Evolutionary conservation across 768 basidiomycete genomes (phyloP).

Genomic region (Lentinula detonsa): DNA sequence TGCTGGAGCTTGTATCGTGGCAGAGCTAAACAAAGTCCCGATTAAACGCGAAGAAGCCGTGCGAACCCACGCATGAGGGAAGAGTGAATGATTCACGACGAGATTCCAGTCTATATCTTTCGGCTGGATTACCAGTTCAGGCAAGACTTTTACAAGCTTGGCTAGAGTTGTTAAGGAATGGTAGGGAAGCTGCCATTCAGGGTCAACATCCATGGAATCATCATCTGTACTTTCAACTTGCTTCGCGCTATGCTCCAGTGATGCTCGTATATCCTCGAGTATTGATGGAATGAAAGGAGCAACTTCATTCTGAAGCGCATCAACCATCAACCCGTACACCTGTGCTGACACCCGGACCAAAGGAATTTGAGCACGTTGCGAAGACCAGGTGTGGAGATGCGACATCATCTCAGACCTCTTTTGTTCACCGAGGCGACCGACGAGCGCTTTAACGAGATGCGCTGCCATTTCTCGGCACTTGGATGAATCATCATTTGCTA

Average conservation of each 20-base stretch:
- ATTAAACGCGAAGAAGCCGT: slow-evolving; percentile 72
- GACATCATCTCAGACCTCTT: slow-evolving; percentile 51
- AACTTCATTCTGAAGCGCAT: slow-evolving; percentile 49
- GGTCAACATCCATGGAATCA: slow-evolving; percentile 39
- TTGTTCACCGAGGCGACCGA: slow-evolving; percentile 59
- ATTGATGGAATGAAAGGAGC: slow-evolving; percentile 40
- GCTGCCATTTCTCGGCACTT: slow-evolving; percentile 89
- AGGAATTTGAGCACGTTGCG: slow-evolving; percentile 49
- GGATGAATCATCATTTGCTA: slow-evolving; percentile 91
- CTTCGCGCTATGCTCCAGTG: slow-evolving; percentile 39
- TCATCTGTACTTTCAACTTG: slow-evolving; percentile 36
- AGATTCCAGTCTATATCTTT: slow-evolving; percentile 55
- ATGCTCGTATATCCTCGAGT: slow-evolving; percentile 48
- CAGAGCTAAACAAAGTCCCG: slow-evolving; percentile 58
- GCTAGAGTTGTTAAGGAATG: slow-evolving; percentile 63
- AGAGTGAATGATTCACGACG: slow-evolving; percentile 65
- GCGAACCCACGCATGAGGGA: slow-evolving; percentile 94
- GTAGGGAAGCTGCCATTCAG: slow-evolving; percentile 81
- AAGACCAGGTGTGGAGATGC: slow-evolving; percentile 78
- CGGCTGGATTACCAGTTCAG: slow-evolving; percentile 38
- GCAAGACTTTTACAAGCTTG: slow-evolving; percentile 57
- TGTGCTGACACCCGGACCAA: slow-evolving; percentile 74
- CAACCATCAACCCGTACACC: slow-evolving; percentile 77
- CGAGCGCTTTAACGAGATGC: slow-evolving; percentile 72
- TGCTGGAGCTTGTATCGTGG: slow-evolving; percentile 35